Conservation (phyloP, 305 asterid genomes). For the Fraxinus greggii region DNA sequence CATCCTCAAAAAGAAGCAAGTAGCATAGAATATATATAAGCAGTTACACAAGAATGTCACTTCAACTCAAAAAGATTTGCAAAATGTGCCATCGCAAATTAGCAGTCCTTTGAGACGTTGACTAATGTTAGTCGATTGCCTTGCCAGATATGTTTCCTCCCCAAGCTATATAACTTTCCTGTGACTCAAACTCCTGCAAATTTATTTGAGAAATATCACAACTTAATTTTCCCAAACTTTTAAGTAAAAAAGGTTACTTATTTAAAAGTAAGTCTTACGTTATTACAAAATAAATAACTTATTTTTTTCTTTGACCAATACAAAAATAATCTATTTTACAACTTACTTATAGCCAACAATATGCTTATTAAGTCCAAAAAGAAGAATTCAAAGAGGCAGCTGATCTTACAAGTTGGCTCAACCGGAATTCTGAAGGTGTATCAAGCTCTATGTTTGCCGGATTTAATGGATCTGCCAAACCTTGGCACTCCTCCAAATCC, state of each 20-base stretch:
- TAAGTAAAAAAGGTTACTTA: not conserved
- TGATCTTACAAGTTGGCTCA: conserved; percentile 72
- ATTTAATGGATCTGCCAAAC: conserved; percentile 54
- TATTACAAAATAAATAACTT: not conserved
- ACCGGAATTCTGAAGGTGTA: conserved; percentile 70
- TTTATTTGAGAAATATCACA: not conserved
- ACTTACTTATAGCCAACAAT: not conserved
- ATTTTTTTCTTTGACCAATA: not conserved
- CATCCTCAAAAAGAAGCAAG: not conserved
- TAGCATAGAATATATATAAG: not conserved
- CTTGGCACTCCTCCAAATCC: conserved; percentile 75
- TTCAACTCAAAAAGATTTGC: conserved; percentile 10
- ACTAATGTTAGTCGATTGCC: conserved; percentile 24
- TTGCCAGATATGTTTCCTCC: conserved; percentile 57
- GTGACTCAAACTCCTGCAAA: conserved; percentile 78
- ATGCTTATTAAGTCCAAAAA: not conserved
- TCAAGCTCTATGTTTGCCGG: conserved; percentile 57
- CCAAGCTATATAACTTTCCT: conserved; percentile 87
- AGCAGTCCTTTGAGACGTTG: not conserved
- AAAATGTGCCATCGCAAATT: conserved; percentile 1
- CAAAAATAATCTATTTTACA: not conserved
- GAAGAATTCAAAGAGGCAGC: not conserved
- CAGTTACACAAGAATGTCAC: not conserved
- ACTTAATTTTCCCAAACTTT: not conserved
- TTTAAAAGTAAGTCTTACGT: not conserved